Evolutionary conservation across 352 stramenopile genomes (phyloP), one percentile per base, ranked within the genome.

Genomic region (Pythium phragmiticola): DNA sequence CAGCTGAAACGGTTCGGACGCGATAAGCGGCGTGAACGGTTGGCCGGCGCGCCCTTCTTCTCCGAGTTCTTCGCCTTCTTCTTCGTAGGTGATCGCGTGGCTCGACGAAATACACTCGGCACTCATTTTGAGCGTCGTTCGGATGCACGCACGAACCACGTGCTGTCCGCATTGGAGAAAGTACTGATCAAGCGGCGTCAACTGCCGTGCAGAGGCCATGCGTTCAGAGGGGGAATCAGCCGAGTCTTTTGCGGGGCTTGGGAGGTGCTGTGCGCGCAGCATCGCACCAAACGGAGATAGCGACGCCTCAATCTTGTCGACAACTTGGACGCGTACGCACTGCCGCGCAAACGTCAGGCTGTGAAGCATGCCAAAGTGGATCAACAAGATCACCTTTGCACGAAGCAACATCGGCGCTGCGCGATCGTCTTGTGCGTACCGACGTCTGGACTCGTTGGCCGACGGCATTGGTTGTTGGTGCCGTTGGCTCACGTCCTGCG

Each of bases 371-470:
- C 78, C 78, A 53, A 92, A 74, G 56, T 90, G 65, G 1, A 90
- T 42, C 30, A 89, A 70, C 19, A 92, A 52, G n/a, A 92, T 65
- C n/a, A 62, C 55, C 57, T 94, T 94, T 7, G 80, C 82, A 46
- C 73, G 80, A 11, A 91, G 55, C 7, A 85, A 57, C 14, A 34
- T 51, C 11, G 63, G 63, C 13, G 47, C 36, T 12, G 43, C 39
- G 9, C n/a, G 19, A 9, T 60, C 50, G n/a, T 62, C 49, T n/a
- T 57, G 56, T 2, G 30, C 33, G 43, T 70, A 70, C 17, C 63
- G 56, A 6, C 61, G 33, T 34, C 36, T 16, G 26, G 46, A 50
- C 17, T 28, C 57, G 14, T 36, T 43, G 11, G 30, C 17, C 16
- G 39, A 45, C 5, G 53, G 28, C 9, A 17, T 21, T 23, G 14